A percentile compares a stretch with the other conserved stretches of the same genome.
Conservation (phyloP, 1,139 yeast genomes). For the Pichia kudriavzevii region DNA sequence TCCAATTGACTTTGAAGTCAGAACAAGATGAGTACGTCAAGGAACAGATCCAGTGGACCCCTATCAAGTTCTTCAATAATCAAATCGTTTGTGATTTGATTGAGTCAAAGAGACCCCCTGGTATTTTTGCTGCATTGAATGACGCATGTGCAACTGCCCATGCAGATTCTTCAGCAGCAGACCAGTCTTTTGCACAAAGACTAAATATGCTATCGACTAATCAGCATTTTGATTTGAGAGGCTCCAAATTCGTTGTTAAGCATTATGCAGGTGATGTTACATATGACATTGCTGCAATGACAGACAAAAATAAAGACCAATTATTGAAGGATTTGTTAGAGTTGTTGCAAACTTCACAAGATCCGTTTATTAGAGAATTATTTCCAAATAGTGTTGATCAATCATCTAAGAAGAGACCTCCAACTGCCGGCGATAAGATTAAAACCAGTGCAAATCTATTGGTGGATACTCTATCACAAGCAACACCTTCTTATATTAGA, state of each 20-base stretch:
- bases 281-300: constrained; percentile 84
- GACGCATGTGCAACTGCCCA: constrained; percentile 98
- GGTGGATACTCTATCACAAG: constrained; percentile 80
- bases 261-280: constrained; percentile 99
- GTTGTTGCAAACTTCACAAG: constrained; percentile 63
- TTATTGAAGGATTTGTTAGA: constrained; percentile 83
- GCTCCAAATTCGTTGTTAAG: constrained; percentile 80
- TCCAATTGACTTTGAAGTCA: constrained; percentile 88
- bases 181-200: constrained; percentile 91
- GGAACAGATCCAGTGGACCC: constrained; percentile 96
- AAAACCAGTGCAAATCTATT: constrained; percentile 85
- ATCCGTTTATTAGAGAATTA: constrained; percentile 54
- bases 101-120: constrained; percentile 93
- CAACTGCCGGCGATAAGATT: constrained; percentile 96
- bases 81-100: constrained; percentile 95
- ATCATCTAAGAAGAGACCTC: constrained; percentile 77
- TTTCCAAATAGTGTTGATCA: constrained; percentile 77
- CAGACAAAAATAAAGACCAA: constrained; percentile 95
- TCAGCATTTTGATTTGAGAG: constrained; percentile 85
- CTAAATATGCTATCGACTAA: constrained; percentile 75
- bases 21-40: constrained; percentile 97
- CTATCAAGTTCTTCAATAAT: constrained; percentile 93
- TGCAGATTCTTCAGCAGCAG: constrained; percentile 96
- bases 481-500: constrained; percentile 94
- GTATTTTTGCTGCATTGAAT: constrained; percentile 91